These are phyloP conservation scores for Penicillium fuscoglaucum DNA, from an alignment of 2,329 filamentous ascomycete species.

Conservation along the genomic window DNA sequence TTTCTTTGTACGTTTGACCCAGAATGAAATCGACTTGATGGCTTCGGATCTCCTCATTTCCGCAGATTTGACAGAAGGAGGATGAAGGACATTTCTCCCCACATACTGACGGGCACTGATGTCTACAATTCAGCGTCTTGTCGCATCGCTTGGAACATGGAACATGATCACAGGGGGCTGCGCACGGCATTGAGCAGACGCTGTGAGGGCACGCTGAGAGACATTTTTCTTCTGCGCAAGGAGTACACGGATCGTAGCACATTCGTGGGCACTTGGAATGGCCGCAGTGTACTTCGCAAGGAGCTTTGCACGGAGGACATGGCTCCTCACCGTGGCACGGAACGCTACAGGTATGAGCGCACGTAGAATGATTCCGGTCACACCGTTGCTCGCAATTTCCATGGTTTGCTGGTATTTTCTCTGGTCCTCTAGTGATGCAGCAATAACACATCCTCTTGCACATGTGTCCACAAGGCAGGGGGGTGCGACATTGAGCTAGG, in stretches of 20 bases:
- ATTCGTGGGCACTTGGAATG: slow-evolving; percentile 58
- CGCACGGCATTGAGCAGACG: slow-evolving; percentile 58
- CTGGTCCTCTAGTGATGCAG: slow-evolving; percentile 46
- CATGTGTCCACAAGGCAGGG: slow-evolving; percentile 59
- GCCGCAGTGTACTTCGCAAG: slow-evolving; percentile 58
- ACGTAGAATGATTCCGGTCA: slow-evolving; percentile 54
- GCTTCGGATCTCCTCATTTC: slow-evolving; percentile 44
- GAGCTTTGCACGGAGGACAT: slow-evolving; percentile 33
- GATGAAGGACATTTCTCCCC: slow-evolving; percentile 60
- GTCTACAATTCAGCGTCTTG: slow-evolving; percentile 56
- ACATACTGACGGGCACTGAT: slow-evolving; percentile 66
- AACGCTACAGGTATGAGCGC: slow-evolving; percentile 55
- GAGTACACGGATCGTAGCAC: slow-evolving; percentile 62
- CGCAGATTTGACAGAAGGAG: slow-evolving; percentile 60
- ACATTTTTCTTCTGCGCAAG: slow-evolving; percentile 59
- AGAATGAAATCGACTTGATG: slow-evolving; percentile 59
- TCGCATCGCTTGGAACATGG: slow-evolving; percentile 64
- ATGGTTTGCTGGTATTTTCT: slow-evolving; percentile 46
- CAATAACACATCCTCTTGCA: slow-evolving; percentile 53
- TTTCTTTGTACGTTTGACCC: slow-evolving; percentile 56
- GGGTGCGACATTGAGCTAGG: slow-evolving; percentile 45
- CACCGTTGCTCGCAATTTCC: slow-evolving; percentile 47
- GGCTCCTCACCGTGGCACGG: slow-evolving; percentile 52
- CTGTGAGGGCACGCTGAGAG: slow-evolving; percentile 57
- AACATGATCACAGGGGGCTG: slow-evolving; percentile 65